A percentile compares a stretch with the other conserved stretches of the same genome.
Conservation (phyloP, 2,329 filamentous ascomycete genomes). For the Ophiostoma fasciatum region DNA sequence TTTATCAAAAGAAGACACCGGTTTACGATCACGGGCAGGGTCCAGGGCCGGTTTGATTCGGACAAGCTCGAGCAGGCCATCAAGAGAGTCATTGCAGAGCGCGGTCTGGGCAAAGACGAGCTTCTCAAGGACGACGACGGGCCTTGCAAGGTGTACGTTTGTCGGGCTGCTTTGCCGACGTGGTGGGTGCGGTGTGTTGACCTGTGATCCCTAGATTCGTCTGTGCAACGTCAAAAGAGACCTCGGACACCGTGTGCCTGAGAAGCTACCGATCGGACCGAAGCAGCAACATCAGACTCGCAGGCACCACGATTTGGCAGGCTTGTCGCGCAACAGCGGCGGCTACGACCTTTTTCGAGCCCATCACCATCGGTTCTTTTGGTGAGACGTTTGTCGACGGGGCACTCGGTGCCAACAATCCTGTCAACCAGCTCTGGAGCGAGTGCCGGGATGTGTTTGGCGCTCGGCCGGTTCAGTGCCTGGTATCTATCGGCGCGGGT, state of each 20-base stretch:
- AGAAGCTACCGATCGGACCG: constrained; percentile 8
- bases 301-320: constrained; percentile 11
- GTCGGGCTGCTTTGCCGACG: no score
- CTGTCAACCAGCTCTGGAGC: constrained; percentile 23
- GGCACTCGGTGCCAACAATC: constrained; percentile 26
- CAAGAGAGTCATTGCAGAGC: constrained; percentile 10
- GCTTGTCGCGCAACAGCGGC: constrained; percentile 12
- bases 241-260: constrained; percentile 8
- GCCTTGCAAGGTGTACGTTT: constrained; percentile 13
- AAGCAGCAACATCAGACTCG: constrained; percentile 8
- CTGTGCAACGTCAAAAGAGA: constrained; percentile 13
- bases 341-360: constrained; percentile 12
- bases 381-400: constrained; percentile 21
- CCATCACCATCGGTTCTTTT: constrained; percentile 11
- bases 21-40: constrained; percentile 10
- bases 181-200: no score
- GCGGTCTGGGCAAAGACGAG: constrained; percentile 9
- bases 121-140: constrained; percentile 11
- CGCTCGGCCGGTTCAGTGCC: constrained; percentile 18
- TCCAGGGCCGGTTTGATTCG: constrained; percentile 12
- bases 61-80: constrained; percentile 10
- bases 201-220: constrained; percentile 11
- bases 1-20: constrained; percentile 13
- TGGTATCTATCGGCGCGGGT: constrained; percentile 27
- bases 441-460: constrained; percentile 23